These are phyloP conservation scores for Ajuga reptans DNA, from an alignment of 305 asterid species.

Conservation along the genomic window DNA sequence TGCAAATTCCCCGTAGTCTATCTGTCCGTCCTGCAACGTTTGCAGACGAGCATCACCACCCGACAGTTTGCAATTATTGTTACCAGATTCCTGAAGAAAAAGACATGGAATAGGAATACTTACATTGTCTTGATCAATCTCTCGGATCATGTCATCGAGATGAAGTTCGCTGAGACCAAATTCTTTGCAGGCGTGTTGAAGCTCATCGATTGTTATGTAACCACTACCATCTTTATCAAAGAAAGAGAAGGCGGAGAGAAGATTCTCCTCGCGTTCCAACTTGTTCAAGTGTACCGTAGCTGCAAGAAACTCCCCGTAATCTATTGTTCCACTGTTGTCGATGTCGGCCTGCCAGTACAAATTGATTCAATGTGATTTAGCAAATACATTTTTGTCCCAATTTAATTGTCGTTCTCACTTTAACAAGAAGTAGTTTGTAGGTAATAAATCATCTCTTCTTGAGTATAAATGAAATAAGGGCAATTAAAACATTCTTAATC, in stretches of 20 bases:
- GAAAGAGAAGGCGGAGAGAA: slow-evolving; percentile 71
- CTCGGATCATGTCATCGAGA: slow-evolving; percentile 82
- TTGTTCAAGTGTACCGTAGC: slow-evolving; percentile 92
- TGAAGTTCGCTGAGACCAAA: slow-evolving; percentile 69
- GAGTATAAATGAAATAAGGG: no score
- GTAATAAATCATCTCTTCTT: no score
- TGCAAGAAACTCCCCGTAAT: slow-evolving; percentile 88
- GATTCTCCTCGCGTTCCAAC: slow-evolving; percentile 77
- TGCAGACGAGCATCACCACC: background rate
- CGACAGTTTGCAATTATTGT: background rate
- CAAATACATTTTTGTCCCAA: no score
- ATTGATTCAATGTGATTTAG: background rate
- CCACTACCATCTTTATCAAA: slow-evolving; percentile 85
- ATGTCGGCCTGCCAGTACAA: slow-evolving; percentile 58
- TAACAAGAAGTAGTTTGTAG: no score
- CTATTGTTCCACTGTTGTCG: slow-evolving; percentile 81
- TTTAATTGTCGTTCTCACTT: no score
- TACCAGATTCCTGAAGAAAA: no score
- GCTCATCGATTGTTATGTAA: slow-evolving; percentile 79
- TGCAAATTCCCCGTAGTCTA: slow-evolving; percentile 49
- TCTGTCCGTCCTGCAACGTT: slow-evolving; percentile 47
- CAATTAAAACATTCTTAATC: no score
- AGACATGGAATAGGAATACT: slow-evolving; percentile 19
- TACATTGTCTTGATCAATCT: slow-evolving; percentile 79
- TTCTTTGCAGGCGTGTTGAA: slow-evolving; percentile 84